A percentile compares a stretch with the other conserved stretches of the same genome.
These are phyloP conservation scores for Populus tremula DNA, from an alignment of 345 rosid species.

Conservation along the genomic window DNA sequence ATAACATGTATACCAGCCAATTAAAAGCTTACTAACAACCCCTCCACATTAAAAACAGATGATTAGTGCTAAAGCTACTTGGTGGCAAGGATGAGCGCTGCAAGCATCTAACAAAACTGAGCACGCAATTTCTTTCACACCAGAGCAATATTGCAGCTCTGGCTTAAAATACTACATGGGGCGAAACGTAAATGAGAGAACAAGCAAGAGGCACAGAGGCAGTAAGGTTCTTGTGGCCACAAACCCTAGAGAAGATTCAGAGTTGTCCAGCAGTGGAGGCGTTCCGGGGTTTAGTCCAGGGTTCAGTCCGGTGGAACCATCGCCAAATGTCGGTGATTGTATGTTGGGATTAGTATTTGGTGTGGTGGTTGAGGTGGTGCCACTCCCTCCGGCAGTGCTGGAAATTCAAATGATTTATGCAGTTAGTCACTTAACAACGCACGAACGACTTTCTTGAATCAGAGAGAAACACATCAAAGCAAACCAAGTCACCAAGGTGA, in stretches of 20 bases:
- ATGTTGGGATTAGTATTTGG: conserved; percentile 14
- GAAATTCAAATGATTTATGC: conserved; percentile 12
- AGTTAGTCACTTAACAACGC: neutral
- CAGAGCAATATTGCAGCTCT: neutral
- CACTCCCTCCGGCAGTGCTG: conserved; percentile 45
- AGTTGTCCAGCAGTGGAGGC: conserved; percentile 24
- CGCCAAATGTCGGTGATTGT: conserved; percentile 14
- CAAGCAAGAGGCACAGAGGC: conserved; percentile 7
- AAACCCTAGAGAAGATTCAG: conserved; percentile 23
- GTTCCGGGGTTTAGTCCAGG: conserved; percentile 34
- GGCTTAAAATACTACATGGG: conserved; percentile 6
- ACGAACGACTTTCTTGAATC: neutral
- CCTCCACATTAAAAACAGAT: neutral
- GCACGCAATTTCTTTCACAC: neutral
- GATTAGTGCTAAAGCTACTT: neutral
- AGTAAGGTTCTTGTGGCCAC: conserved; percentile 5
- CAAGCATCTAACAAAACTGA: conserved; percentile 15
- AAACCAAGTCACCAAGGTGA: neutral
- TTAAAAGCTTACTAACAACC: neutral
- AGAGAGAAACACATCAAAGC: neutral
- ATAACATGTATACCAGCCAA: neutral
- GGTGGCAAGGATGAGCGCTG: neutral
- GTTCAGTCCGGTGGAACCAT: conserved; percentile 15
- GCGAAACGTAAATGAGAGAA: conserved; percentile 14
- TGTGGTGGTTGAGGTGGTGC: conserved; percentile 20